These are phyloP conservation scores for Aspergillus sp. DNA, from an alignment of 2,329 filamentous ascomycete species.

Conservation along the genomic window DNA sequence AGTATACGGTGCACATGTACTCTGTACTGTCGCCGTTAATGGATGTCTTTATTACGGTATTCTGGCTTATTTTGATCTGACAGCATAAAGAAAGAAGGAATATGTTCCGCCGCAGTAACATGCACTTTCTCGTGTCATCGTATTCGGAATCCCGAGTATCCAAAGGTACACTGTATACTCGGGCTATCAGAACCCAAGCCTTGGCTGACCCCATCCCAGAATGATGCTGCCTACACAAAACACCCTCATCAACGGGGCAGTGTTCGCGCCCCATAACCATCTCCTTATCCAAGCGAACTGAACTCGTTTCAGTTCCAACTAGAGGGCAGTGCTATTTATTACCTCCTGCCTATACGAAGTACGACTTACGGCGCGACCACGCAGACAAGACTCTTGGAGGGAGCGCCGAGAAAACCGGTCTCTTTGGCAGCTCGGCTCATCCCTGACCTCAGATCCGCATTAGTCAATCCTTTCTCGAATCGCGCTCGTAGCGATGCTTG, in stretches of 20 bases:
- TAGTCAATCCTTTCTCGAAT: background rate
- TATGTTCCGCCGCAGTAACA: too few relatives aligned
- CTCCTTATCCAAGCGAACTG: background rate
- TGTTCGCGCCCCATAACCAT: background rate
- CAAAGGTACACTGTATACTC: background rate
- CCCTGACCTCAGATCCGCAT: constrained; percentile 1
- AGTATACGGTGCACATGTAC: background rate
- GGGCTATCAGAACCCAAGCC: background rate
- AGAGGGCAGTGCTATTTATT: background rate
- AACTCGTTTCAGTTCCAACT: background rate
- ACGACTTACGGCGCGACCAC: too few relatives aligned
- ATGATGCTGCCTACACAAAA: constrained; percentile 1
- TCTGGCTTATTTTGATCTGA: too few relatives aligned
- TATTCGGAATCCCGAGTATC: background rate
- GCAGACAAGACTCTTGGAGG: background rate
- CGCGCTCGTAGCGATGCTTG: background rate
- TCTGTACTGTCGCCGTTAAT: too few relatives aligned
- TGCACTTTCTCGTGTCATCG: background rate
- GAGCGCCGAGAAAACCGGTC: background rate
- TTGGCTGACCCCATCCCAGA: background rate
- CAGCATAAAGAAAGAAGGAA: too few relatives aligned
- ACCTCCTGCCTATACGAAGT: too few relatives aligned
- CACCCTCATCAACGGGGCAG: background rate
- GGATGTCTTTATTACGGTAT: background rate
- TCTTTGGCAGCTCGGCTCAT: background rate